Evolutionary conservation across 768 basidiomycete genomes (phyloP), one percentile per base, ranked within the genome.

Genomic region (Suillus subluteus): DNA sequence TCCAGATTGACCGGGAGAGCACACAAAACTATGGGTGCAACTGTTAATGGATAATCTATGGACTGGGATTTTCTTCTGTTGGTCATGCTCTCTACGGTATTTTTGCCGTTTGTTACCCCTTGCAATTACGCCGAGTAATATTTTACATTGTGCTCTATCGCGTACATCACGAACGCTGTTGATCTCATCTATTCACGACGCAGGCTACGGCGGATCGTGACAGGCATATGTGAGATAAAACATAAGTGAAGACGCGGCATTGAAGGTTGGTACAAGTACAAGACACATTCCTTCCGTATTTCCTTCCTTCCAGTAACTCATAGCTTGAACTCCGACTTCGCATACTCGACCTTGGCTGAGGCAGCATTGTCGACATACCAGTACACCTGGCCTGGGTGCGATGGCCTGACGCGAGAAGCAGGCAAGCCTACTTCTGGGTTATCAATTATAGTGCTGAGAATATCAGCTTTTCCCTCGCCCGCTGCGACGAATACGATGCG

Each of bases 301-400:
- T 46, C 37, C 40, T 38, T 65, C 66, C 52, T 59, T 66, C 56
- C 44, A 52, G 41, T 56, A 21, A 37, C 55, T 74, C 62, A 91
- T 68, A 89, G 74, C 76, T 86, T 87, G 79, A 91, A 88, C 18
- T 81, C 69, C 4, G 86, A 85, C 77, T 79, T 84, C 15, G 84
- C 77, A 73, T 87, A 91, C 73, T 81, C 72, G 38, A 91, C 83
- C 70, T 89, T 87, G 54, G 79, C 79, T 11, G 89, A 84, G 2
- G 98, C 96, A 9, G 88, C 89, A 58, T 94, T 89, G 79, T 98
- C 96, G 43, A 92, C 89, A 79, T 99, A 99, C 96, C 96, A 99
- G 78, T 89, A 96, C 40, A 98, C 84, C 63, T 92, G 90, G 38
- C 97, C 97, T 26, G 93, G 95, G 68, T 81, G 79, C 4, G 82